A percentile compares a stretch with the other conserved stretches of the same genome.
Conservation (phyloP, 2,329 filamentous ascomycete species). For the Fusarium napiforme region DNA sequence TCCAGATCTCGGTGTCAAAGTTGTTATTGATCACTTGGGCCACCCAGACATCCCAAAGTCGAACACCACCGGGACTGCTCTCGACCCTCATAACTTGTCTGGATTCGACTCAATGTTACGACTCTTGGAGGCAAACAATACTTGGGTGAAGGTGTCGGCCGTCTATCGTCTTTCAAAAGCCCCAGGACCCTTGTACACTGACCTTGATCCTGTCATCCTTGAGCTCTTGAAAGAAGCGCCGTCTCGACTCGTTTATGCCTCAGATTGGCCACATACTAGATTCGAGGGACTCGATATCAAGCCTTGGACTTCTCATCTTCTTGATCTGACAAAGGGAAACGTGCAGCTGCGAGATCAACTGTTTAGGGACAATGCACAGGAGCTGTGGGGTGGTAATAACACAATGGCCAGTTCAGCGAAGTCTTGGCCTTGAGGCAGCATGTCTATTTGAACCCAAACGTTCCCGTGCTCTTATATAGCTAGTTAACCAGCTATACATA, state of each 20-base stretch:
- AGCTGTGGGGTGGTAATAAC: neutral
- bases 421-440: neutral
- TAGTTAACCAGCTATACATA: no score
- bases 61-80: fast-evolving
- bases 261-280: neutral
- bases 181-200: neutral
- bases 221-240: neutral
- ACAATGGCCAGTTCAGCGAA: neutral
- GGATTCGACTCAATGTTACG: neutral
- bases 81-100: neutral
- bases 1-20: neutral
- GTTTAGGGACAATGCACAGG: neutral
- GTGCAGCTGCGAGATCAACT: neutral
- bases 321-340: neutral
- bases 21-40: neutral
- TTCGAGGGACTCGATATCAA: neutral
- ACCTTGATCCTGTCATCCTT: neutral
- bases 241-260: neutral
- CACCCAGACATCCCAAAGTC: neutral
- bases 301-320: neutral
- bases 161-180: neutral
- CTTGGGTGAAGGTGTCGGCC: neutral
- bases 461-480: neutral
- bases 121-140: neutral
- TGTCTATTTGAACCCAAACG: fast-evolving